Conservation (phyloP, 208 protist species). For the Acanthamoeba quina region DNA sequence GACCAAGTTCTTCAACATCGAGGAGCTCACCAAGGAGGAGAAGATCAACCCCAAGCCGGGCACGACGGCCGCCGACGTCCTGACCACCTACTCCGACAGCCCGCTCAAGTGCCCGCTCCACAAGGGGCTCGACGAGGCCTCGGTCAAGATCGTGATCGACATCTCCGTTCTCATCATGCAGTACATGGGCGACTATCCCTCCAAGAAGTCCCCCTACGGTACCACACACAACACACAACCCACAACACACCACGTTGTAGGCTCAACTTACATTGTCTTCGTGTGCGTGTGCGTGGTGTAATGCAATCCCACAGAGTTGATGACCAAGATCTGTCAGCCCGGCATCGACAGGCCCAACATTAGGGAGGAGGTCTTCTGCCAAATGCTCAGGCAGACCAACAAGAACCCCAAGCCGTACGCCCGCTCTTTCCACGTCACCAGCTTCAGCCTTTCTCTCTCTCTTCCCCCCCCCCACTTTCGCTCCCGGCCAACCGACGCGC, state of each 20-base stretch:
- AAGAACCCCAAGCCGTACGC: constrained; percentile 71
- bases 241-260: background rate
- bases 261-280: too few species aligned
- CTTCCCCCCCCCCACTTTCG: background rate
- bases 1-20: constrained; percentile 29
- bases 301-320: background rate
- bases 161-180: constrained; percentile 70
- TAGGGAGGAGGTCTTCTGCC: constrained; percentile 80
- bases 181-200: constrained; percentile 78
- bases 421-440: background rate
- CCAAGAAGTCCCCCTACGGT: constrained; percentile 52
- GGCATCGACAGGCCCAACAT: constrained; percentile 51
- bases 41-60: constrained; percentile 1
- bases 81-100: constrained; percentile 4
- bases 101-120: constrained; percentile 46
- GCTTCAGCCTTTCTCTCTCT: background rate
- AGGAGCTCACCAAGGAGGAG: constrained; percentile 59
- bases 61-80: background rate
- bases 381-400: constrained; percentile 79
- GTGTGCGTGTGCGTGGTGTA: background rate
- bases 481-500: too few species aligned
- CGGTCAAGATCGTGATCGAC: background rate
- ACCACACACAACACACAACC: background rate
- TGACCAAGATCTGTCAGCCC: constrained; percentile 56
- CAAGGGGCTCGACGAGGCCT: background rate